Evolutionary conservation across 306 rosid genomes (phyloP).

Genomic region (Macrotyloma uniflorum): DNA sequence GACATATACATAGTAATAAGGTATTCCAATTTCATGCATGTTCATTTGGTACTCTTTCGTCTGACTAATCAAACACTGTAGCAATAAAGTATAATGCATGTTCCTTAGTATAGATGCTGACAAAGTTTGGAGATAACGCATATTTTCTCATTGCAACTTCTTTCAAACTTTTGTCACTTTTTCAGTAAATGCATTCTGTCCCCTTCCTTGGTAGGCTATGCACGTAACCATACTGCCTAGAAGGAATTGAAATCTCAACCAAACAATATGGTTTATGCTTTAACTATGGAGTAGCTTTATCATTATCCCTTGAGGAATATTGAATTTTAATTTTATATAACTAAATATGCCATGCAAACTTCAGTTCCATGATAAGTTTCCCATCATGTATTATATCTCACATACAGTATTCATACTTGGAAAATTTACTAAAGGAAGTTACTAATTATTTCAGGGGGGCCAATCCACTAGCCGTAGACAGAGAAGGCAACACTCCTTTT

Average conservation of each 20-base stretch:
- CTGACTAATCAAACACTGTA: too few relatives aligned
- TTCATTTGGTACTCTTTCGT: too few relatives aligned
- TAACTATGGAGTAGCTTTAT: not conserved
- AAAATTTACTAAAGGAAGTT: slow-evolving; percentile 14
- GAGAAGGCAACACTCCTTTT: slow-evolving; percentile 60
- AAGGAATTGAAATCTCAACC: not conserved
- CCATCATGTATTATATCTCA: not conserved
- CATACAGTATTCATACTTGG: not conserved
- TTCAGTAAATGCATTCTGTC: not conserved
- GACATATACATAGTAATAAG: too few relatives aligned
- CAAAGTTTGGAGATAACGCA: not conserved
- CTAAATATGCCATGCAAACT: not conserved
- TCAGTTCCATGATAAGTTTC: not conserved
- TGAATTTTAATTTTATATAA: not conserved
- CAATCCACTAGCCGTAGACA: slow-evolving; percentile 48
- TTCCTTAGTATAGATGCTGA: too few relatives aligned
- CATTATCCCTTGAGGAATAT: not conserved
- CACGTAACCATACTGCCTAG: not conserved
- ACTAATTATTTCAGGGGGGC: slow-evolving; percentile 64
- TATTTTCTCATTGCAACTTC: not conserved
- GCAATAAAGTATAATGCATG: too few relatives aligned
- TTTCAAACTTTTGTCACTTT: not conserved
- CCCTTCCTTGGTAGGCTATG: not conserved
- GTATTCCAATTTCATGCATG: too few relatives aligned
- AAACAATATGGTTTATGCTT: not conserved